Evolutionary conservation across 805 yeast genomes (phyloP).

Genomic region (Candida vaughaniae): DNA sequence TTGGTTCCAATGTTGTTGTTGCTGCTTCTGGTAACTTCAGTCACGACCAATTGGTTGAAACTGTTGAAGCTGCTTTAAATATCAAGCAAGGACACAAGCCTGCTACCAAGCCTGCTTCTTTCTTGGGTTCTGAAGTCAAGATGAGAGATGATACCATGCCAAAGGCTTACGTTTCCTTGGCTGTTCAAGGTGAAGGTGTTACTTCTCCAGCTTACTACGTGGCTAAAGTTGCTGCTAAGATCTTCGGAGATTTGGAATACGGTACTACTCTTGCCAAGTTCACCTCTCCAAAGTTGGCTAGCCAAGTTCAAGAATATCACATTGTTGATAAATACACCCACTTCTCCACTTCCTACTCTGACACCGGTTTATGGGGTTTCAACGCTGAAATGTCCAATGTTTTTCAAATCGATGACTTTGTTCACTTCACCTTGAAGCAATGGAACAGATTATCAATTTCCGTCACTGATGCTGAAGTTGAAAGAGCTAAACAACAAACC

Average conservation of each 20-base stretch:
- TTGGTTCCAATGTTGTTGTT: slow-evolving; percentile 63
- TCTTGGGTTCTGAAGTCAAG: slow-evolving; percentile 85
- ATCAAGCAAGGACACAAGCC: slow-evolving; percentile 53
- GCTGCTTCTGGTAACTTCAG: slow-evolving; percentile 69
- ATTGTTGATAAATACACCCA: slow-evolving; percentile 70
- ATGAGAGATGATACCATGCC: slow-evolving; percentile 86
- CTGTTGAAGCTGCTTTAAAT: slow-evolving; percentile 52
- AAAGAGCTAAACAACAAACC: slow-evolving; percentile 70
- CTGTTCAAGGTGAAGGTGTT: slow-evolving; percentile 69
- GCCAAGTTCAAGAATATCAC: slow-evolving; percentile 68
- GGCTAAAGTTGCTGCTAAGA: slow-evolving; percentile 71
- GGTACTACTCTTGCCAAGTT: slow-evolving; percentile 48
- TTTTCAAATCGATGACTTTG: slow-evolving; percentile 65
- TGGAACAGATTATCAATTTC: slow-evolving; percentile 84
- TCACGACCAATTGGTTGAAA: slow-evolving; percentile 68
- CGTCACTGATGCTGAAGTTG: slow-evolving; percentile 72
- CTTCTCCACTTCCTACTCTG: slow-evolving; percentile 71
- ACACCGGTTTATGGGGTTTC: slow-evolving; percentile 85
- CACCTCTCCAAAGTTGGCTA: slow-evolving; percentile 67
- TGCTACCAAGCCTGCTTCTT: slow-evolving; percentile 51
- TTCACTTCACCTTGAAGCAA: slow-evolving; percentile 79
- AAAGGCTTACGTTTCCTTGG: slow-evolving; percentile 74
- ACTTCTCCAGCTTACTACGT: slow-evolving; percentile 64
- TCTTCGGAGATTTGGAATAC: slow-evolving; percentile 54
- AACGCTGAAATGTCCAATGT: slow-evolving; percentile 63